Base-by-base conservation (phyloP, 139 green algal genomes). In the Tetradesmus obliquus region DNA sequence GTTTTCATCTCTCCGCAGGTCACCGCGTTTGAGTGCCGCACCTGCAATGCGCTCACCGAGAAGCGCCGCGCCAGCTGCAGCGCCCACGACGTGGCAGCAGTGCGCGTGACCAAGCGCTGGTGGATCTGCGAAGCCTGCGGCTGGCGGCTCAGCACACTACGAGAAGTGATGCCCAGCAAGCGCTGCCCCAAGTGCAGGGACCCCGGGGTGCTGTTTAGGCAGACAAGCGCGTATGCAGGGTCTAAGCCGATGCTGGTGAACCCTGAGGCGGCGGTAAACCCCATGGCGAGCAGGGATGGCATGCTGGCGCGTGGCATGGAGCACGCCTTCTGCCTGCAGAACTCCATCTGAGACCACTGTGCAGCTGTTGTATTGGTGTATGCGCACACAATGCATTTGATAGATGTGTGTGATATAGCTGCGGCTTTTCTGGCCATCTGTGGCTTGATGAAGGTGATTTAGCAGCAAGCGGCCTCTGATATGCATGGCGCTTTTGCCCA, bases 131-230 rank as follows among this genome's bases (percentile, higher is more conserved):
- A 86, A 19, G 79, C 79, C 3, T 91, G 88, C 53, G 79, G 79
- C 20, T 91, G 88, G 88, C 84, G 84, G 24, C 7, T 91, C 0
- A 71, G 71, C 24, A 91, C 88, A 45, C 88, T 91, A 0, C 57
- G 79, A 3, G 79, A 86, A 1, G 9, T 87, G 24, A 62, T 91
- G 55, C 88, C 88, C 20, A 87, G 55, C 24, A 79, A 80, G 57
- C 88, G 88, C 57, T 91, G 88, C 74, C 76, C 88, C 55, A 81
- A 91, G 79, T 91, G 88, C 88, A 22, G 88, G 17, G 88, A 91
- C 45, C 88, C 88, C 3, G 88, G 55, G 20, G 58, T 53, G 32
- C 12, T 87, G 57, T 91, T 82, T 15, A 81, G 19, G 13, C 24
- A 17, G 1, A 57, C 88, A 1, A 82, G 57, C n/a, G 79, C 79